Base-by-base conservation (phyloP, 148 eudicot species). In the Amaranthus hypochondriacus region DNA sequence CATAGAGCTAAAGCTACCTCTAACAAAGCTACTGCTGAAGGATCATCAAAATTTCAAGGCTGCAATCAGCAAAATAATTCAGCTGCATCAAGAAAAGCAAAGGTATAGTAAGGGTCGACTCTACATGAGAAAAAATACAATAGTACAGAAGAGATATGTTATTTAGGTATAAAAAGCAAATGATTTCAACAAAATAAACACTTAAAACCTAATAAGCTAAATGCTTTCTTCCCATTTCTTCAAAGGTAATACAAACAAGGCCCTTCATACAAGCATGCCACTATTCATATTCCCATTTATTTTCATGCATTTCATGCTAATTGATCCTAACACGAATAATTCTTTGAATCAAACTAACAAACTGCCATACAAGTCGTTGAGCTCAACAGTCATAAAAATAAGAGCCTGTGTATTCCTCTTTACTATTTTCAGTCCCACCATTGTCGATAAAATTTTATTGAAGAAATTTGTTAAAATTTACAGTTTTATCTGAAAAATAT, bases 11-110 rank as follows among this genome's bases (percentile, higher is more conserved):
- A 63, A 66, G 47, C 47, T 89, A 90, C 98, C 98, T 95, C 96
- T 74, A 92, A 48, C 81, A 95, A 73, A 73, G 98, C 98, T 73
- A 81, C 67, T 79, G 84, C 90, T 54, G 96, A 86, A 75, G 98
- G 98, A 83, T 95, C 98, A 80, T 95, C 98, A 63, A 87, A 71
- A 92, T 86, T 83, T 95, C 98, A 70, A 95, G 89, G 70, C 97
- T 95, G 75, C 89, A 87, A 81, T 95, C 98, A 81, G 88, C 96
- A 48, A 95, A 71, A 83, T 95, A 95, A 77, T 95, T 95, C 46
- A 95, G 84, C 98, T 94, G 97, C 82, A 84, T 54, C 63, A 64
- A 62, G 62, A 9, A 59, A 47, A 83, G 73, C 39, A 66, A 74
- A 75, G 12, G 82, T 43, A 54, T 9, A 57, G 42, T 75, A 44